phyloP scores from a whole-genome alignment of 805 yeast species.

The Kluyveromyces dobzhanskii region DNA sequence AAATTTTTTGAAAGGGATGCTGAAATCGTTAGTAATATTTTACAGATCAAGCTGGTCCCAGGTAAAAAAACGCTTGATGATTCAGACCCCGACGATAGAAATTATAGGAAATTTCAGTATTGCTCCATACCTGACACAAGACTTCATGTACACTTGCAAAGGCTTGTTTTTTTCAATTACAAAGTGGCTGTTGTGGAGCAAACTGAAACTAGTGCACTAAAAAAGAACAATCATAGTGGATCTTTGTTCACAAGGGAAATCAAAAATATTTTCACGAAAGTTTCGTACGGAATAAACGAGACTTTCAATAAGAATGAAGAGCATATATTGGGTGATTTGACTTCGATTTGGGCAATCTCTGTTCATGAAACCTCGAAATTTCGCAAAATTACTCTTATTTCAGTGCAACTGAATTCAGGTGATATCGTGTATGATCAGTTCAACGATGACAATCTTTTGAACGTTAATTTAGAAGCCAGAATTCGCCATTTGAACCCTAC shows the following conservation, averaged over 20 bases:
- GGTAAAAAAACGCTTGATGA: slow-evolving; percentile 54
- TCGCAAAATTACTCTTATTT: slow-evolving; percentile 25
- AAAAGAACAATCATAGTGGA: slow-evolving; percentile 39
- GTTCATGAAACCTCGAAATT: slow-evolving; percentile 14
- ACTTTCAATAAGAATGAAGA: slow-evolving; percentile 43
- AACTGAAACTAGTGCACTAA: slow-evolving; percentile 69
- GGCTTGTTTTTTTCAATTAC: slow-evolving; percentile 60
- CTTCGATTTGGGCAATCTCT: slow-evolving; percentile 23
- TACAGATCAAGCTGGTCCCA: slow-evolving; percentile 64
- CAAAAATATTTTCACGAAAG: slow-evolving; percentile 68
- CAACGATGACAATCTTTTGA: slow-evolving; percentile 41
- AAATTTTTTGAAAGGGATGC: slow-evolving; percentile 87
- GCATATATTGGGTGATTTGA: slow-evolving; percentile 19
- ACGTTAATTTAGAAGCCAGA: slow-evolving; percentile 67
- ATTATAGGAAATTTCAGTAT: slow-evolving; percentile 60
- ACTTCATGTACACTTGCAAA: slow-evolving; percentile 65
- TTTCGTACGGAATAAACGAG: slow-evolving; percentile 50
- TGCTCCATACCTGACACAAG: slow-evolving; percentile 78
- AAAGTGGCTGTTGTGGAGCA: slow-evolving; percentile 88
- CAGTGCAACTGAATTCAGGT: slow-evolving; percentile 70
- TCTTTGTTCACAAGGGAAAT: slow-evolving; percentile 60
- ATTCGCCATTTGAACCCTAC: slow-evolving; percentile 66
- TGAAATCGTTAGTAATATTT: slow-evolving; percentile 48
- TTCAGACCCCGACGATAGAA: slow-evolving; percentile 39
- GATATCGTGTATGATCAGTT: slow-evolving; percentile 68